Evolutionary conservation across 805 yeast species (phyloP), one percentile per base, ranked within the genome.

Genomic region (Kodamaea restingae): DNA sequence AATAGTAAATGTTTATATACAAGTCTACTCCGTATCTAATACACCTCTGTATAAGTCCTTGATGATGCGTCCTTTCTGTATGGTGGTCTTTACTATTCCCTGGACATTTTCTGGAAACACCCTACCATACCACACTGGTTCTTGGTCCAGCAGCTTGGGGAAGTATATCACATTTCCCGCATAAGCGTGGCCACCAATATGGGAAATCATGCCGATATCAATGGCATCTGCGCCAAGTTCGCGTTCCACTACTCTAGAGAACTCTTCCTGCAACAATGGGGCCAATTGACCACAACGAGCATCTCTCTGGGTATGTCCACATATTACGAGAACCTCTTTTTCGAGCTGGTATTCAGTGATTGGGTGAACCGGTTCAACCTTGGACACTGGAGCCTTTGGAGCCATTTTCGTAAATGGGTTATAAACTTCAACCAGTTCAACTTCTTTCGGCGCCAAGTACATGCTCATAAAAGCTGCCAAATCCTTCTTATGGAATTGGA

Each of bases 111-210:
- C 63, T 0, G 91, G 88, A 35, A 65, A 61, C 2, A 86, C 88
- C 38, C 86, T 65, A 0, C 95, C 93, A 54, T 85, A 86, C 95
- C 95, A 86, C 2, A 81, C 58, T 11, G 67, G 56, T 33, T 67
- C 66, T 1, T 77, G 56, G n/a, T 67, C 58, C 14, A 20, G 18
- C 8, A 55, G 57, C 35, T 67, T 66, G 11, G 56, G 55, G 45
- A 80, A 78, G 36, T 75, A 72, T 2, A 85, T 62, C 10, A 87
- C 77, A 51, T 87, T 87, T 0, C 95, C 95, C 1, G 96, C 95
- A 58, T 77, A 87, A 2, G 73, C 85, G 55, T 87, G 96, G 0
- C 96, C 96, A 1, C 95, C 95, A 29, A 87, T 67, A 56, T 87
- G 96, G 9, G 90, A 80, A 0, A 83, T 66, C 5, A 75, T 51